These are phyloP conservation scores for Pugionium cornutum DNA, from an alignment of 345 rosid genomes.

Conservation along the genomic window DNA sequence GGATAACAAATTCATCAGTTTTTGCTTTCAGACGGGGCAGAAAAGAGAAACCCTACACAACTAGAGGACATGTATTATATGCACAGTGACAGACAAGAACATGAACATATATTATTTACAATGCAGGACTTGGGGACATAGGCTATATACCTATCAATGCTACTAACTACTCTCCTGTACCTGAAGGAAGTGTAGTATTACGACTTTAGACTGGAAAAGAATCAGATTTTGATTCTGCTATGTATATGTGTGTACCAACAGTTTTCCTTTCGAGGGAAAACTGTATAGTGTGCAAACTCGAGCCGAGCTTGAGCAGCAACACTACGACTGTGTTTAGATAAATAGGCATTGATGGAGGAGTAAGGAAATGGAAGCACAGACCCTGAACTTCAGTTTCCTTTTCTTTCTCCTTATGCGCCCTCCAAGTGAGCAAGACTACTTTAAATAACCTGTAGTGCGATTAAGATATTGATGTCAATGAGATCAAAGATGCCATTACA, in stretches of 20 bases:
- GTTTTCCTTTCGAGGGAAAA: conserved; percentile 19
- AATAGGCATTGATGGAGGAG: conserved; percentile 32
- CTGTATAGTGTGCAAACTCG: conserved; percentile 29
- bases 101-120: conserved; percentile 35
- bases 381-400: conserved; percentile 35
- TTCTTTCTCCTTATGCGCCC: conserved; percentile 25
- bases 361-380: conserved; percentile 30
- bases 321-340: conserved; percentile 30
- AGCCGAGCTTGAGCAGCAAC: conserved; percentile 28
- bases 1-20: conserved; percentile 25
- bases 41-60: conserved; percentile 35
- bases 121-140: conserved; percentile 38
- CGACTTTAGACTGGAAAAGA: conserved; percentile 30
- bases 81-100: conserved; percentile 25
- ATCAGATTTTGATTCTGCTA: conserved; percentile 42
- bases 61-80: conserved; percentile 15
- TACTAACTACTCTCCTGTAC: conserved; percentile 34
- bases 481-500: background rate
- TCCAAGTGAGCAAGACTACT: conserved; percentile 33
- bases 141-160: conserved; percentile 32
- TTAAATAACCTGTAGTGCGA: conserved; percentile 24
- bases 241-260: conserved; percentile 38
- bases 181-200: conserved; percentile 37
- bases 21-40: conserved; percentile 20
- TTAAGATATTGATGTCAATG: background rate